Evolutionary conservation across 176 grass and related monocot genomes (phyloP).

Genomic region (Oryza longistaminata): DNA sequence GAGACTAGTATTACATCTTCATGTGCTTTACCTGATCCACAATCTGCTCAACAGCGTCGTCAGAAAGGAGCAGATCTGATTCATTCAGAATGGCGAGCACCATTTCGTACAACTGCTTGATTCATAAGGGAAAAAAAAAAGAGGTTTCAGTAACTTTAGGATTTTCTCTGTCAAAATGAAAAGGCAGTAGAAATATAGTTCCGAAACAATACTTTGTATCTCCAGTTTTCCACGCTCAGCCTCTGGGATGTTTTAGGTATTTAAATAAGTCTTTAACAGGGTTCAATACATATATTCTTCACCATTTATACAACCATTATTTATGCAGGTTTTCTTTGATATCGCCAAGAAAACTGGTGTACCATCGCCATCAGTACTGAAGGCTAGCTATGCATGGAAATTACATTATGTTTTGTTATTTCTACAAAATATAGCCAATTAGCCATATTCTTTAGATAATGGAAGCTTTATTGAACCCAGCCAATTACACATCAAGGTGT

Average conservation of each 20-base stretch:
- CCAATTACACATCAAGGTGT: too few relatives aligned
- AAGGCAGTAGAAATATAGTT: neutral
- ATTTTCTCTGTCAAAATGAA: neutral
- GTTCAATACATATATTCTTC: too few relatives aligned
- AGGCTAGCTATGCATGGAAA: neutral
- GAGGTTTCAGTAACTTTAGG: neutral
- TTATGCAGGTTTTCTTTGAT: too few relatives aligned
- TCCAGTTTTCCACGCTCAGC: too few relatives aligned
- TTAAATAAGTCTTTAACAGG: too few relatives aligned
- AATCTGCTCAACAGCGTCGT: constrained; percentile 77
- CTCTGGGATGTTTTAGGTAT: too few relatives aligned
- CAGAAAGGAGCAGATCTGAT: constrained; percentile 71
- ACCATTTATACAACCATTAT: too few relatives aligned
- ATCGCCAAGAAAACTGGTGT: too few relatives aligned
- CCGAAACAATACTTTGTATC: too few relatives aligned
- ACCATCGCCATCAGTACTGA: neutral
- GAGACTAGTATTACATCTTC: constrained; percentile 17
- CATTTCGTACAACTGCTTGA: constrained; percentile 82
- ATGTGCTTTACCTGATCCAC: constrained; percentile 63
- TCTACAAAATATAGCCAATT: neutral
- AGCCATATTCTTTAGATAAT: too few relatives aligned
- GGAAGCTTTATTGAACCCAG: too few relatives aligned
- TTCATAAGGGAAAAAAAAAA: neutral
- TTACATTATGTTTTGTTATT: neutral
- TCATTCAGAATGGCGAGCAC: constrained; percentile 84